A percentile compares a stretch with the other conserved stretches of the same genome.
Conservation (phyloP, 257 asterid species). For the Nicotiana paniculata region DNA sequence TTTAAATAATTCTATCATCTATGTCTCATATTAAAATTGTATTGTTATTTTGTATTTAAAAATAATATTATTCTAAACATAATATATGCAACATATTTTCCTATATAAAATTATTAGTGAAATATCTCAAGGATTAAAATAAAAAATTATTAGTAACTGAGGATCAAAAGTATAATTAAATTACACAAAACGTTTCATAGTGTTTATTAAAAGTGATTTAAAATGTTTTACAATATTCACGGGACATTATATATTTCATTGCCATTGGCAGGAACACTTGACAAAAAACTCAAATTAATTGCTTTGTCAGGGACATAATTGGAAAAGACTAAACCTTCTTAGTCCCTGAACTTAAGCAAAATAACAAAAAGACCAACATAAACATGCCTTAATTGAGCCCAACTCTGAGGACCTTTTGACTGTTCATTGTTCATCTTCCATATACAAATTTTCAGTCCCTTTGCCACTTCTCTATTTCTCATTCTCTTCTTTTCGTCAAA, state of each 20-base stretch:
- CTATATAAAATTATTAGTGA: too few relatives aligned
- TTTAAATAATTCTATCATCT: too few relatives aligned
- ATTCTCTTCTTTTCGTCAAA: background rate
- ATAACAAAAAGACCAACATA: background rate
- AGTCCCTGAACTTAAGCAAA: background rate
- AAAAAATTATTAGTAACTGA: too few relatives aligned
- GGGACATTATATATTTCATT: too few relatives aligned
- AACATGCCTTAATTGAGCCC: background rate
- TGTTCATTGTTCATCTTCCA: background rate
- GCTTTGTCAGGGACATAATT: background rate
- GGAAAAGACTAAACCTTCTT: background rate
- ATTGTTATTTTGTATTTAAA: too few relatives aligned
- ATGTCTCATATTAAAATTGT: background rate
- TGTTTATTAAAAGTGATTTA: background rate
- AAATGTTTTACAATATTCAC: background rate
- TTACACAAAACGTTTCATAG: too few relatives aligned
- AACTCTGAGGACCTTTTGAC: background rate
- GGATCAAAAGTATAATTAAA: too few relatives aligned
- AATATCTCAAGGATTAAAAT: too few relatives aligned
- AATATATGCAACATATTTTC: too few relatives aligned
- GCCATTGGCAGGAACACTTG: background rate
- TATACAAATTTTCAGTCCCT: background rate
- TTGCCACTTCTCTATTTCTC: background rate
- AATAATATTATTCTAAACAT: too few relatives aligned
- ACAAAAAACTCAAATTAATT: too few relatives aligned